Percentiles rank a stretch among this genome's conserved stretches.
Evolutionary conservation across 352 stramenopile genomes (phyloP).

Genomic region (Pythium plurisporium): DNA sequence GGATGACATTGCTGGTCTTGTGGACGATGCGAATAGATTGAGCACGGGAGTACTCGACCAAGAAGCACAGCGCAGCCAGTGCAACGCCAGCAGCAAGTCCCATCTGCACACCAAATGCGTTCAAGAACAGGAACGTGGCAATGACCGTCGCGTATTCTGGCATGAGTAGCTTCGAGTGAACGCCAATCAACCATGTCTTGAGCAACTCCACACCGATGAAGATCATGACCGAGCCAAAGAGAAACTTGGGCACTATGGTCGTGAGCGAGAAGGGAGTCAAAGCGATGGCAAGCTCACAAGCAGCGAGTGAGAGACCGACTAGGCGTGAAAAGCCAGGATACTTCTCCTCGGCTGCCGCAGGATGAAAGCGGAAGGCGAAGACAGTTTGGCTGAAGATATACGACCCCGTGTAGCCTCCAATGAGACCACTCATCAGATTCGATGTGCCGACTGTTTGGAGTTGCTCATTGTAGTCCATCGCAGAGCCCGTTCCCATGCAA

Average conservation of each 20-base stretch:
- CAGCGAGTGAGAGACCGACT: conserved; percentile 50
- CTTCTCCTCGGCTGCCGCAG: conserved; percentile 29
- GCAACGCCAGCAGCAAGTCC: conserved; percentile 53
- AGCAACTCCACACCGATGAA: conserved; percentile 96
- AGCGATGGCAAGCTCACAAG: conserved; percentile 54
- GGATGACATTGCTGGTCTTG: conserved; percentile 63
- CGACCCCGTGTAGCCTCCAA: conserved; percentile 80
- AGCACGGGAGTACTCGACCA: conserved; percentile 74
- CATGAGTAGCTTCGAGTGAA: conserved; percentile 54
- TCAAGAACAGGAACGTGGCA: conserved; percentile 89
- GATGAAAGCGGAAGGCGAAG: conserved; percentile 74
- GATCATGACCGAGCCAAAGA: conserved; percentile 96
- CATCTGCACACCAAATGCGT: conserved; percentile 88
- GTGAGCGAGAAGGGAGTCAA: conserved; percentile 89
- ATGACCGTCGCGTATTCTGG: conserved; percentile 90
- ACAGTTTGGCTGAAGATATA: conserved; percentile 95
- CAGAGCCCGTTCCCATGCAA: conserved; percentile 89
- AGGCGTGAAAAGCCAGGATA: conserved; percentile 56
- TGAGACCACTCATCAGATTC: conserved; percentile 87
- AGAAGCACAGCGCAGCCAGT: conserved; percentile 65
- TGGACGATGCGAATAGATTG: conserved; percentile 53
- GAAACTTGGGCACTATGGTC: conserved; percentile 92
- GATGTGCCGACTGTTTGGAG: conserved; percentile 91
- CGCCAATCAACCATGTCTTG: conserved; percentile 64
- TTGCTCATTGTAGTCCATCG: conserved; percentile 93